phyloP scores from a whole-genome alignment of 176 grass and related monocot species.

The Aegilops umbellulata region DNA sequence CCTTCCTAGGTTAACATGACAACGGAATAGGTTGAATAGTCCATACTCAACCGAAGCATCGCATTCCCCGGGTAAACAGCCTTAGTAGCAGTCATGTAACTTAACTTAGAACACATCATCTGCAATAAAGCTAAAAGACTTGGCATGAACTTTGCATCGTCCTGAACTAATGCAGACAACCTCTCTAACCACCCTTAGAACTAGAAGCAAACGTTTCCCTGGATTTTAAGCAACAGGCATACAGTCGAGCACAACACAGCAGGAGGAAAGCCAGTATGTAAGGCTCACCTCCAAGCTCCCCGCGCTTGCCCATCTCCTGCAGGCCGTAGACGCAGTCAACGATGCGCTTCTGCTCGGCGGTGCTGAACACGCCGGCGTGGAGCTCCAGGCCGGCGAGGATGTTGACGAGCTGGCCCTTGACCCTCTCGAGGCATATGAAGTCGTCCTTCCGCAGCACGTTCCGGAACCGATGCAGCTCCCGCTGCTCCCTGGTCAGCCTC shows the following conservation, averaged over 20 bases:
- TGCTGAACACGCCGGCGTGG: slow-evolving; percentile 45
- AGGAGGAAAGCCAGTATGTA: neutral
- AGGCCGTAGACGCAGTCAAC: slow-evolving; percentile 38
- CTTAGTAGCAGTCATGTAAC: neutral
- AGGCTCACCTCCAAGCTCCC: slow-evolving; percentile 51
- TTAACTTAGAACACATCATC: neutral
- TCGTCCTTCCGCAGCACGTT: slow-evolving; percentile 41
- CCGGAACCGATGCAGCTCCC: slow-evolving; percentile 40
- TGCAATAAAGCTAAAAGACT: neutral
- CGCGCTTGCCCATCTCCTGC: slow-evolving; percentile 41
- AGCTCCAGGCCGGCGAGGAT: slow-evolving; percentile 53
- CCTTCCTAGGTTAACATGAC: neutral
- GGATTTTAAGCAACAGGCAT: neutral
- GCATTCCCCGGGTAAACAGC: neutral
- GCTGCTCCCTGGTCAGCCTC: slow-evolving; percentile 42
- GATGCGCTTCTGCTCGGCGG: slow-evolving; percentile 42
- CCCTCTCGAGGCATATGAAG: slow-evolving; percentile 40
- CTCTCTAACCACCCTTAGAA: neutral
- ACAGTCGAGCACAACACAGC: no score
- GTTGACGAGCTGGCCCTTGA: slow-evolving; percentile 38
- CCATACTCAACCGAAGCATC: neutral
- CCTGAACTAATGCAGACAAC: neutral
- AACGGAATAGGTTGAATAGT: neutral
- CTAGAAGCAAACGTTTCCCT: neutral
- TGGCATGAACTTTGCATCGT: neutral